Conservation (phyloP, 495 filamentous ascomycete genomes). For the Penicillium malachiteum region DNA sequence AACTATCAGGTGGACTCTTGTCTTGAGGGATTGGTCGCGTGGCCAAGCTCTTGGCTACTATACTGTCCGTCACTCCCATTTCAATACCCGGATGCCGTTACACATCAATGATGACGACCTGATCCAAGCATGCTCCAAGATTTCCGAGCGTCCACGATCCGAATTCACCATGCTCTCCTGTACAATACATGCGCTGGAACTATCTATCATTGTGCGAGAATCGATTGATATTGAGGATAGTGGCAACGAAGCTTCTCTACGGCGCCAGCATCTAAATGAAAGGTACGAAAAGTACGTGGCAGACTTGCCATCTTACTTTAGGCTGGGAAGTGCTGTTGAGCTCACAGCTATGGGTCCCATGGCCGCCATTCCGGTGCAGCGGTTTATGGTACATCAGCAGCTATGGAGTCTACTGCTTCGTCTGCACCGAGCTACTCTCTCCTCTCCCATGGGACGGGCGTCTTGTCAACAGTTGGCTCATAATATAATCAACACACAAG, state of each 20-base stretch:
- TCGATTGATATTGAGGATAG: slow-evolving; percentile 15
- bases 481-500: slow-evolving; percentile 27
- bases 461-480: slow-evolving; percentile 25
- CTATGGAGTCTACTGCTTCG: slow-evolving; percentile 31
- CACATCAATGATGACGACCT: slow-evolving; percentile 28
- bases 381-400: slow-evolving; percentile 36
- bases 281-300: slow-evolving; percentile 25
- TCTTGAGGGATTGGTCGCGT: slow-evolving; percentile 27
- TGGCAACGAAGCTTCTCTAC: background rate
- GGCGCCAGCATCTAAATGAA: slow-evolving; percentile 4
- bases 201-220: slow-evolving; percentile 24
- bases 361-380: slow-evolving; percentile 29
- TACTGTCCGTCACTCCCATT: slow-evolving; percentile 24
- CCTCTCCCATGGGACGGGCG: slow-evolving; percentile 15
- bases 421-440: slow-evolving; percentile 22
- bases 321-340: slow-evolving; percentile 22
- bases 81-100: slow-evolving; percentile 26
- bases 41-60: slow-evolving; percentile 27
- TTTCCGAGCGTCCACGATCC: slow-evolving; percentile 26
- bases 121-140: slow-evolving; percentile 3
- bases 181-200: slow-evolving; percentile 22
- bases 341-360: slow-evolving; percentile 19
- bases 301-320: slow-evolving; percentile 24
- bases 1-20: slow-evolving; percentile 30
- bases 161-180: slow-evolving; percentile 34